phyloP scores from a whole-genome alignment of 2,329 filamentous ascomycete genomes.

The Verticillium isaacii region DNA sequence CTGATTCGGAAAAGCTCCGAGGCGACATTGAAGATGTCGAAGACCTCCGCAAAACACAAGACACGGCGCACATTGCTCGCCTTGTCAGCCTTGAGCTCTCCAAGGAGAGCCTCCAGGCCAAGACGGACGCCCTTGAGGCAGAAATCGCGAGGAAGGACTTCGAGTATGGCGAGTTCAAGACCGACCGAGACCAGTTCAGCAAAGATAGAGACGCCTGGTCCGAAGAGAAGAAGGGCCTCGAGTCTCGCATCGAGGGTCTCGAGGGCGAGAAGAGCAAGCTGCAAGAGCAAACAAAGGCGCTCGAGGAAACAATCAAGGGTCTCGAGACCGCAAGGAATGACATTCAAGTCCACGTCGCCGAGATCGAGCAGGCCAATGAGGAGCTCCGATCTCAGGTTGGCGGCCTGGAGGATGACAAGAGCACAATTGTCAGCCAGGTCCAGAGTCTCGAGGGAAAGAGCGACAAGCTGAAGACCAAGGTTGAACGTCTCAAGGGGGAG shows the following conservation, averaged over 20 bases:
- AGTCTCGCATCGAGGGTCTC: slow-evolving; percentile 7
- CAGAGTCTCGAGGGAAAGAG: slow-evolving; percentile 7
- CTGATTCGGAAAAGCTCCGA: slow-evolving; percentile 4
- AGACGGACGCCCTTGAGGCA: slow-evolving; percentile 7
- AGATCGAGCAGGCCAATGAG: slow-evolving; percentile 5
- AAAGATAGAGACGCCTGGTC: slow-evolving; percentile 9
- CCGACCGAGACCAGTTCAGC: slow-evolving; percentile 8
- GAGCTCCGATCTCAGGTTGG: slow-evolving; percentile 9
- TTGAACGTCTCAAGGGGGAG: slow-evolving; percentile 8
- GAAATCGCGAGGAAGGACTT: slow-evolving; percentile 7
- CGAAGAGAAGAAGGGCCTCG: slow-evolving; percentile 9
- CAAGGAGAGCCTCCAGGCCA: slow-evolving; percentile 9
- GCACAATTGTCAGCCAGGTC: slow-evolving; percentile 2
- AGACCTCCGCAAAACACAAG: slow-evolving; percentile 9
- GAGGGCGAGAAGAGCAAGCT: slow-evolving; percentile 6
- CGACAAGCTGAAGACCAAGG: slow-evolving; percentile 8
- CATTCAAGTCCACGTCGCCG: slow-evolving; percentile 2
- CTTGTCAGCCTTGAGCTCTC: slow-evolving; percentile 11
- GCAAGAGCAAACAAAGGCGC: neutral
- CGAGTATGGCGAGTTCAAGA: slow-evolving; percentile 10
- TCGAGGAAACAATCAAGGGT: slow-evolving; percentile 1
- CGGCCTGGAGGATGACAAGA: slow-evolving; percentile 8
- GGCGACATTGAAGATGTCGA: slow-evolving; percentile 9
- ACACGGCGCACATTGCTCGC: slow-evolving; percentile 10
- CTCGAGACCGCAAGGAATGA: slow-evolving; percentile 6